Evolutionary conservation across 2,329 filamentous ascomycete species (phyloP), one percentile per base, ranked within the genome.

Genomic region (Arachnomyces sp.): DNA sequence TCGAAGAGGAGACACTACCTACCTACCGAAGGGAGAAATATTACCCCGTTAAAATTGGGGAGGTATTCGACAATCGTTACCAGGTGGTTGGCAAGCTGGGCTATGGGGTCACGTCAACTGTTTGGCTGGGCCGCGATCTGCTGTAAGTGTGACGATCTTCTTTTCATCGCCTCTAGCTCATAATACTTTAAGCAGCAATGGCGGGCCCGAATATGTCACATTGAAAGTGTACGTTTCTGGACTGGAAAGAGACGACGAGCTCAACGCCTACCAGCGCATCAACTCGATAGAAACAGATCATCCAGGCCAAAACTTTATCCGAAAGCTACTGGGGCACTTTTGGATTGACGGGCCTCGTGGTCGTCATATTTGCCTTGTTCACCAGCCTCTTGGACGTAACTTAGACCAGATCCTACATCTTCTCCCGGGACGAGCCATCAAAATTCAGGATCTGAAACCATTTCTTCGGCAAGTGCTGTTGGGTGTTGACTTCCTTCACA

Each of bases 1-100:
- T 37, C 9, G 35, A 37, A 15, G 35, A 37, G 15, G 35, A 37
- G 25, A 15, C 6, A 11, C 25, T 37, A 28, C 35, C 35, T 2
- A 28, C n/a, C 25, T 37, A 37, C 29, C 25, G 11, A 11, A n/a
- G 17, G 12, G 17, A 62, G 4, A 40, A 56, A 13, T 66, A 58
- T 42, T 66, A 64, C 43, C 61, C 63, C 0, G 55, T 65, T 34
- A 43, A 40, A 1, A 58, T 64, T 4, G 63, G 63, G 4, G 42
- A 66, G 9, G 34, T 61, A 0, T 47, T 66, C 40, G 20, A 55
- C 2, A 36, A 39, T 3, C 55, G 51, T 13, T 70, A 67, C 28
- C 51, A 60, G 33, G 49, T 64, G 28, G 52, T 68, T 8, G 59
- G 56, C 30, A 70, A 71, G 43, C 56, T 70, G 7, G 66, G 66